phyloP scores from a whole-genome alignment of 2,329 filamentous ascomycete genomes.

The Thelonectria discophora region DNA sequence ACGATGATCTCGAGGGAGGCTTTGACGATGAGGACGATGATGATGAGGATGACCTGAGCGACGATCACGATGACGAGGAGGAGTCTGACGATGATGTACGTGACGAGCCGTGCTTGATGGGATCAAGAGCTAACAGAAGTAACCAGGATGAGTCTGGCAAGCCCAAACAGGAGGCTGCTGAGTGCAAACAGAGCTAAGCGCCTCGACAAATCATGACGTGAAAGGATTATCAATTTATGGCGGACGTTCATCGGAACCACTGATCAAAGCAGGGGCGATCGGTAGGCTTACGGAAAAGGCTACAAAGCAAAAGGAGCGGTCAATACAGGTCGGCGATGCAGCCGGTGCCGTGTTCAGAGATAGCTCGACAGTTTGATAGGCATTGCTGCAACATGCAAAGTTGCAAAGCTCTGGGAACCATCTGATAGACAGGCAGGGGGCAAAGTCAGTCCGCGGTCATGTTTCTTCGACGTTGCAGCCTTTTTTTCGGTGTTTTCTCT shows the following conservation, averaged over 20 bases:
- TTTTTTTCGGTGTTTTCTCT: conserved; percentile 28
- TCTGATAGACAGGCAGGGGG: conserved; percentile 43
- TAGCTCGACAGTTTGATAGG: conserved; percentile 43
- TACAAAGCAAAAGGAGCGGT: conserved; percentile 41
- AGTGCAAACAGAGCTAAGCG: conserved; percentile 92
- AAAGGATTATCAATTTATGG: conserved; percentile 36
- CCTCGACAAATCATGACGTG: conserved; percentile 47
- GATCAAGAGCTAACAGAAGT: conserved; percentile 27
- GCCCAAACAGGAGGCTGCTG: conserved; percentile 92
- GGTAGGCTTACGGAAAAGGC: conserved; percentile 33
- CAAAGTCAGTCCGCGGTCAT: conserved; percentile 38
- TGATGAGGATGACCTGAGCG: conserved; percentile 85
- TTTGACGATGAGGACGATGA: conserved; percentile 94
- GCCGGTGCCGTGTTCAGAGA: conserved; percentile 42
- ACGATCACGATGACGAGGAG: conserved; percentile 84
- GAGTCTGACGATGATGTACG: conserved; percentile 82
- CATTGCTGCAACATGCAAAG: conserved; percentile 37
- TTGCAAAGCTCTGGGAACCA: conserved; percentile 39
- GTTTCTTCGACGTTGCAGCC: conserved; percentile 37
- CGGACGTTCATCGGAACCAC: conserved; percentile 35
- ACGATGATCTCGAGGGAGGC: conserved; percentile 82
- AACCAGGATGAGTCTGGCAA: conserved; percentile 83
- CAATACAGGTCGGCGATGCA: conserved; percentile 38
- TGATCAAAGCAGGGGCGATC: conserved; percentile 26
- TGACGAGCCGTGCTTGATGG: conserved; percentile 1